Conservation (phyloP, 208 protist species). For the Wallacemonas sp. region DNA sequence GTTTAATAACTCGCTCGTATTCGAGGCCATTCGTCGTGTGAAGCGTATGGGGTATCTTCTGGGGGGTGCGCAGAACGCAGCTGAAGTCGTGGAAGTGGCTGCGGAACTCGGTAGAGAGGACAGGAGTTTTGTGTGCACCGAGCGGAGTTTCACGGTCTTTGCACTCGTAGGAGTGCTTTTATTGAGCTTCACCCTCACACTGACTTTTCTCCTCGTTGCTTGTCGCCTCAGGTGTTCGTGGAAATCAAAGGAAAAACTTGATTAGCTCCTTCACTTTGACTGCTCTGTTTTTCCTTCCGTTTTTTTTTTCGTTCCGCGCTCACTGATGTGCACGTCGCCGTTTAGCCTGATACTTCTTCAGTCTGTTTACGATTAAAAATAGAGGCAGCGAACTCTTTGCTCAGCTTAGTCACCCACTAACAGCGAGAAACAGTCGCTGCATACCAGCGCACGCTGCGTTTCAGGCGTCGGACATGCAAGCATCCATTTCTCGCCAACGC, state of each 20-base stretch:
- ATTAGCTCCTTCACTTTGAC: no score
- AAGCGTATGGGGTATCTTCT: conserved; percentile 31
- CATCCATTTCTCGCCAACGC: no score
- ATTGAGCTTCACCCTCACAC: background rate
- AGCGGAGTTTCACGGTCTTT: background rate
- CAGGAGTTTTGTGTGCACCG: conserved; percentile 15
- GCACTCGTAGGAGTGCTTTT: background rate
- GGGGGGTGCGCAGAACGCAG: conserved; percentile 35
- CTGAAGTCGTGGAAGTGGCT: conserved; percentile 31
- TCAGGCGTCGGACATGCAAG: no score
- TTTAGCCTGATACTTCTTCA: background rate
- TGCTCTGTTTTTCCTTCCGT: no score
- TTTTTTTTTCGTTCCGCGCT: background rate
- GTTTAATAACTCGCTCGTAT: conserved; percentile 11
- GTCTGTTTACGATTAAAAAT: no score
- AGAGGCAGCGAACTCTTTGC: no score
- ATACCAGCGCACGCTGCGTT: no score
- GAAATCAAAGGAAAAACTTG: background rate
- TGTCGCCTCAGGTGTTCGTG: background rate
- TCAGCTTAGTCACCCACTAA: no score
- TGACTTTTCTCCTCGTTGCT: background rate
- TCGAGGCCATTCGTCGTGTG: conserved; percentile 12
- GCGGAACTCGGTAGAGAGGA: conserved; percentile 14
- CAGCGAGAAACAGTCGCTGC: no score
- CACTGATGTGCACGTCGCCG: background rate